Conservation (phyloP, 495 filamentous ascomycete genomes). For the Hypoxylon cercidicola region DNA sequence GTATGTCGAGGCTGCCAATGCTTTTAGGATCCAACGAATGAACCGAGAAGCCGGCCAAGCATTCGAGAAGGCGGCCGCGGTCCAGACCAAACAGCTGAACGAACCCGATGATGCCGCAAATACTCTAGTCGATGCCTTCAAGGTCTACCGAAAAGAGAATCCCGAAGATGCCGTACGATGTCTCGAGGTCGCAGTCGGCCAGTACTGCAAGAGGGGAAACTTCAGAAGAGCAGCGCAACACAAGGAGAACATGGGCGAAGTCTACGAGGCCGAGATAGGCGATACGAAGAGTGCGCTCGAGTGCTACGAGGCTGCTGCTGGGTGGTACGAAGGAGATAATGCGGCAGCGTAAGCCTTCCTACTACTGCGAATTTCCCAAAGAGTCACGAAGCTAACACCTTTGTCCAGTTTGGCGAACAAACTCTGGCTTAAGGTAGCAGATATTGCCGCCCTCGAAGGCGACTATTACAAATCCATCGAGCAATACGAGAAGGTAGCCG, state of each 20-base stretch:
- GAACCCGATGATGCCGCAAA: conserved; percentile 92
- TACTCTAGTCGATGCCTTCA: conserved; percentile 67
- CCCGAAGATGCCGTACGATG: conserved; percentile 82
- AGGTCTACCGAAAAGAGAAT: conserved; percentile 76
- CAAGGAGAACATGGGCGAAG: conserved; percentile 84
- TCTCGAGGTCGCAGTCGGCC: conserved; percentile 75
- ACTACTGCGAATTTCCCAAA: not conserved
- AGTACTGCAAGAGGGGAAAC: conserved; percentile 86
- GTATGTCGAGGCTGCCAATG: conserved; percentile 83
- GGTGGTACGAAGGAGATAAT: conserved; percentile 88
- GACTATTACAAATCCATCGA: conserved; percentile 85
- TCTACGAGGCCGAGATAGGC: conserved; percentile 81
- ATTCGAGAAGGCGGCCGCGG: conserved; percentile 79
- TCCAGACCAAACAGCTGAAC: conserved; percentile 80
- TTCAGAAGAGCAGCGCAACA: conserved; percentile 88
- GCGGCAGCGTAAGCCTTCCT: conserved; percentile 75
- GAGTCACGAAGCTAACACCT: conserved; percentile 29
- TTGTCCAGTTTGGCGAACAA: conserved; percentile 81
- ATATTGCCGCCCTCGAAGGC: conserved; percentile 79
- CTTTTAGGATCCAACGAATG: conserved; percentile 77
- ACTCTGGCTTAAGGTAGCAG: conserved; percentile 86
- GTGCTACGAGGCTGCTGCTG: conserved; percentile 81
- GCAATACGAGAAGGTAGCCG: conserved; percentile 82
- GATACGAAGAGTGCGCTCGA: conserved; percentile 80
- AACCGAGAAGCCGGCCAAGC: conserved; percentile 82